Conservation (phyloP, 1,284 basidiomycete genomes). For the Tetrapyrgos nigripes region DNA sequence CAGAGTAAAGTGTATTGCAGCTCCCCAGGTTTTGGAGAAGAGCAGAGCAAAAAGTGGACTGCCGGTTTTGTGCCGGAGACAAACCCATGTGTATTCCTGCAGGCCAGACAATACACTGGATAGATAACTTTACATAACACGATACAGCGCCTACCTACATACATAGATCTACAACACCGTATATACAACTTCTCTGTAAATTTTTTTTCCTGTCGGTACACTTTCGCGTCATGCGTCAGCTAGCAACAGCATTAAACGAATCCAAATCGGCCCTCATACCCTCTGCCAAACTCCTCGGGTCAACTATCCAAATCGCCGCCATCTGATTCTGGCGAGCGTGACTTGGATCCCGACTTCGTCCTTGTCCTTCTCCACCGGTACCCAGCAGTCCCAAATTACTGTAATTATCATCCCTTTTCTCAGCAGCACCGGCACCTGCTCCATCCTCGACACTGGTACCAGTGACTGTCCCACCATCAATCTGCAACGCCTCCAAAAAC, state of each 20-base stretch:
- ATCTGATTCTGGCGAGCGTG: conserved; percentile 19
- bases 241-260: background rate
- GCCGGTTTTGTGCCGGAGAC: no score
- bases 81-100: no score
- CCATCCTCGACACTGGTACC: conserved; percentile 2
- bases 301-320: conserved; percentile 75
- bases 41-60: no score
- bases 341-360: background rate
- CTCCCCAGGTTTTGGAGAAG: no score
- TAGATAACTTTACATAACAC: no score
- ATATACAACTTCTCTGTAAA: no score
- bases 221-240: no score
- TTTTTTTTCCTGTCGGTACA: no score
- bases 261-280: conserved; percentile 57
- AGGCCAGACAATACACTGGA: no score
- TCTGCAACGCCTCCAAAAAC: conserved; percentile 27
- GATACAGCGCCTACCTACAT: no score
- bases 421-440: conserved; percentile 24
- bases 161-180: no score
- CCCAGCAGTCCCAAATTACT: background rate
- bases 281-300: conserved; percentile 79
- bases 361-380: background rate
- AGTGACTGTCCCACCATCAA: background rate
- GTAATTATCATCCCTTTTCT: conserved; percentile 8
- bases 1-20: no score